Evolutionary conservation across 768 basidiomycete species (phyloP).

Genomic region (Termitomyces sp.): DNA sequence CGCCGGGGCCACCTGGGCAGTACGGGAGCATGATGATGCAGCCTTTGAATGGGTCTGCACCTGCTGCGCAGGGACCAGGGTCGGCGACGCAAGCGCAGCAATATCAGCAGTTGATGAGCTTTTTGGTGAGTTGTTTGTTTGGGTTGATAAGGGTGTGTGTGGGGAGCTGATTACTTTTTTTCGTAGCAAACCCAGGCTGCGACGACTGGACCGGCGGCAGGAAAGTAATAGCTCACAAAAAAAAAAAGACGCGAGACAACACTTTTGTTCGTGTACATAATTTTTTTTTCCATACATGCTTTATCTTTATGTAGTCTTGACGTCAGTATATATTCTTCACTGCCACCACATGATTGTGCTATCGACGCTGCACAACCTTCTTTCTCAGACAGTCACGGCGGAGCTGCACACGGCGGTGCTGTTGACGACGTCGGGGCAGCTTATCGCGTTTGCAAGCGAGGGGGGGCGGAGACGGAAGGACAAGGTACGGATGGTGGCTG

Average conservation of each 20-base stretch:
- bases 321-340: background rate
- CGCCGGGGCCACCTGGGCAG: slow-evolving; percentile 21
- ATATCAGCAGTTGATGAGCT: slow-evolving; percentile 70
- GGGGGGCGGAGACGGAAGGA: slow-evolving; percentile 57
- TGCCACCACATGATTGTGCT: slow-evolving; percentile 58
- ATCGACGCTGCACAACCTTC: slow-evolving; percentile 60
- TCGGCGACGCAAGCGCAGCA: slow-evolving; percentile 34
- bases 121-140: slow-evolving; percentile 45
- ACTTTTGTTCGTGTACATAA: background rate
- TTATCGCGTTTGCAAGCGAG: slow-evolving; percentile 62
- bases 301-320: slow-evolving; percentile 1
- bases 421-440: slow-evolving; percentile 69
- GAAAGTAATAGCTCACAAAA: slow-evolving; percentile 5
- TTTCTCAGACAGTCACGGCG: slow-evolving; percentile 59
- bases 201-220: slow-evolving; percentile 10
- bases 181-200: slow-evolving; percentile 36
- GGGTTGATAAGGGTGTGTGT: background rate
- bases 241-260: background rate
- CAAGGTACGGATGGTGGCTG: slow-evolving; percentile 68
- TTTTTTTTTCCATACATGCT: background rate
- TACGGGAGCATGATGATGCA: slow-evolving; percentile 38
- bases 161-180: background rate
- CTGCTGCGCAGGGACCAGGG: slow-evolving; percentile 31
- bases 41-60: slow-evolving; percentile 35
- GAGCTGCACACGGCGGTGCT: slow-evolving; percentile 68